A percentile compares a stretch with the other conserved stretches of the same genome.
Conservation (phyloP, 116 monocot species). For the Iris pallida region DNA sequence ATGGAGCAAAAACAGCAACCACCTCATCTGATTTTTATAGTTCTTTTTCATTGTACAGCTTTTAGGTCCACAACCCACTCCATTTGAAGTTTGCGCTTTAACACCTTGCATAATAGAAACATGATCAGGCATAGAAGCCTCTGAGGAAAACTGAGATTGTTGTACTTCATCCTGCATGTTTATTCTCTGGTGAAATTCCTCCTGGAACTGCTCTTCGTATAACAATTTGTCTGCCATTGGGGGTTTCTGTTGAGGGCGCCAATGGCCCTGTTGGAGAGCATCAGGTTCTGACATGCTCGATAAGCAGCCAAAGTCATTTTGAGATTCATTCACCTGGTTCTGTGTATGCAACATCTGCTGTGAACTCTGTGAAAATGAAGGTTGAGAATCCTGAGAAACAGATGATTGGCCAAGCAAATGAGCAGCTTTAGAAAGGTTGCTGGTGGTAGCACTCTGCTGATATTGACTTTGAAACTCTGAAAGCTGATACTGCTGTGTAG, state of each 20-base stretch:
- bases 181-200: constrained; percentile 52
- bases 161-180: constrained; percentile 40
- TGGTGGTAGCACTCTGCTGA: constrained; percentile 30
- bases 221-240: constrained; percentile 26
- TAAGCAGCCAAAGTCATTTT: constrained; percentile 34
- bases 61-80: constrained; percentile 14
- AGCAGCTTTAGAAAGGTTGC: constrained; percentile 26
- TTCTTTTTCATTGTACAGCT: constrained; percentile 23
- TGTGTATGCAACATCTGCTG: constrained; percentile 35
- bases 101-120: constrained; percentile 14
- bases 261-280: constrained; percentile 33
- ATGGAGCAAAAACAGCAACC: constrained; percentile 77
- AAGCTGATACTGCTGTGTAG: constrained; percentile 43
- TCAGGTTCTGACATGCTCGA: constrained; percentile 41
- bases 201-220: constrained; percentile 42
- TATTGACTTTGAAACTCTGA: constrained; percentile 43
- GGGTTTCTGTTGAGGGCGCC: constrained; percentile 38
- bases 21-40: constrained; percentile 56
- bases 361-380: constrained; percentile 34
- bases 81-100: constrained; percentile 11
- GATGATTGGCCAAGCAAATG: constrained; percentile 36
- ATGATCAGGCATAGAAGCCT: constrained; percentile 13
- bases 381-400: constrained; percentile 44
- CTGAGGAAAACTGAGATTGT: constrained; percentile 26
- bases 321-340: constrained; percentile 26